Percentiles rank a stretch among this genome's conserved stretches.
Evolutionary conservation across 1,284 basidiomycete genomes (phyloP).

Genomic region (Ganoderma resinaceum): DNA sequence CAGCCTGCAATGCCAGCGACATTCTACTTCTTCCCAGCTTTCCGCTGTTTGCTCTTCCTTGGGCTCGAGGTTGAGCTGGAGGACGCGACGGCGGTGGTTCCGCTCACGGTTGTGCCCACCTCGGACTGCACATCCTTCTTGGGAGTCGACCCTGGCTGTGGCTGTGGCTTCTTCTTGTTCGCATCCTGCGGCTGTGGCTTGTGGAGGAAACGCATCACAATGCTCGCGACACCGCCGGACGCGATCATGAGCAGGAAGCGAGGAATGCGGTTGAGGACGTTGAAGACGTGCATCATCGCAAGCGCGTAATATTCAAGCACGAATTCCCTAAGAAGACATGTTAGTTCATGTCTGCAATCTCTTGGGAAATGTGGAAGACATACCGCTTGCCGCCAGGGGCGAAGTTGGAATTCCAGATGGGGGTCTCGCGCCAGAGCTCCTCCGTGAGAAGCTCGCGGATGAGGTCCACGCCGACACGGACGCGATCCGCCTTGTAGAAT

Average conservation of each 20-base stretch:
- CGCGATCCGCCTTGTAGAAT: constrained; percentile 71
- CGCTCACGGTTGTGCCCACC: constrained; percentile 15
- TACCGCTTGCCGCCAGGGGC: constrained; percentile 77
- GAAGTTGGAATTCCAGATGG: constrained; percentile 68
- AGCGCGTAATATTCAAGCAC: constrained; percentile 67
- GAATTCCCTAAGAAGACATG: constrained; percentile 59
- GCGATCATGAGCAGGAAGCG: constrained; percentile 65
- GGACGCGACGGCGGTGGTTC: constrained; percentile 26
- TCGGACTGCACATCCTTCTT: constrained; percentile 5
- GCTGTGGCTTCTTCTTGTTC: constrained; percentile 20
- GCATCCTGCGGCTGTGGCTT: constrained; percentile 23
- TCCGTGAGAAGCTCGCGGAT: constrained; percentile 68
- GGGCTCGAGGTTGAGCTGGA: constrained; percentile 24
- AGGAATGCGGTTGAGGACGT: constrained; percentile 54
- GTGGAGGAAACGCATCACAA: constrained; percentile 64
- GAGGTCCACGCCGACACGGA: constrained; percentile 62
- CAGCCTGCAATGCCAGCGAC: neutral
- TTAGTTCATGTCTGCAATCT: neutral
- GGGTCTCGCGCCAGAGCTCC: constrained; percentile 62
- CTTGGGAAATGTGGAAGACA: constrained; percentile 32
- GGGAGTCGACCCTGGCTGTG: constrained; percentile 2
- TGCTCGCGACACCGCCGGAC: constrained; percentile 64
- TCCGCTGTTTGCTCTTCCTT: constrained; percentile 38
- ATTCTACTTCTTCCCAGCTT: constrained; percentile 32
- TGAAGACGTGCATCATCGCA: constrained; percentile 57